Base-by-base conservation (phyloP, 1,284 basidiomycete genomes). In the Rhodotorula sp. region DNA sequence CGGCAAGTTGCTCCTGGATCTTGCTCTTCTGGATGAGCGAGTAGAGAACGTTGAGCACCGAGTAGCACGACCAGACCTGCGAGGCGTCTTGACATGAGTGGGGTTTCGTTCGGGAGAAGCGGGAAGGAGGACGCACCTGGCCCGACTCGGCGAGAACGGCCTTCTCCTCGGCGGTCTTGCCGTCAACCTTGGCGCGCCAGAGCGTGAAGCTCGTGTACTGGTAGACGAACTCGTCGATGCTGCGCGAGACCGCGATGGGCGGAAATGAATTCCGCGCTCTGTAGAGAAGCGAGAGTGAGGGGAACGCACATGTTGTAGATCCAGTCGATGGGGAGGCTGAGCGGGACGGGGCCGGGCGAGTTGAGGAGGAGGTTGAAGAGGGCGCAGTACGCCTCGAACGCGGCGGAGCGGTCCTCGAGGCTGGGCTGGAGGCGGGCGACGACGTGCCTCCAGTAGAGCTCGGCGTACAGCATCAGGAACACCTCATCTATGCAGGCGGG, bases 151-250 rank as follows among this genome's bases (percentile, higher is more conserved):
- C 88, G 44, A 96, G 86, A 84, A 94, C 86, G 64, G 86, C 81
- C 44, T 94, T 85, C 81, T 98, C 96, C 79, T 97, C 94, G 66
- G 95, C 94, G 0, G 88, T 88, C 85, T 97, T 97, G 74, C 86
- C 86, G 74, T 90, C 90, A 48, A 89, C 87, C 80, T 91, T 91
- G 54, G 91, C 90, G 68, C 94, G 85, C 90, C 92, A 97, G 66
- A 91, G 89, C 78, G 94, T 90, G 84, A 97, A 97, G 34, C 91
- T 91, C 82, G 97, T 93, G 86, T 96, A 99, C 82, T 98, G 96
- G 84, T 97, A 99, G 79, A 98, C 97, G 83, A 99, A 99, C 81
- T 98, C 96, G 84, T 98, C 96, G 79, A 98, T 91, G 83, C 61
- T 63, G 39, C 29, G 21, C n/a, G n/a, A n/a, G n/a, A n/a, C n/a